Percentiles rank a stretch among this genome's conserved stretches.
Evolutionary conservation across 83 land plant species (phyloP).

Genomic region (Thuja plicata): DNA sequence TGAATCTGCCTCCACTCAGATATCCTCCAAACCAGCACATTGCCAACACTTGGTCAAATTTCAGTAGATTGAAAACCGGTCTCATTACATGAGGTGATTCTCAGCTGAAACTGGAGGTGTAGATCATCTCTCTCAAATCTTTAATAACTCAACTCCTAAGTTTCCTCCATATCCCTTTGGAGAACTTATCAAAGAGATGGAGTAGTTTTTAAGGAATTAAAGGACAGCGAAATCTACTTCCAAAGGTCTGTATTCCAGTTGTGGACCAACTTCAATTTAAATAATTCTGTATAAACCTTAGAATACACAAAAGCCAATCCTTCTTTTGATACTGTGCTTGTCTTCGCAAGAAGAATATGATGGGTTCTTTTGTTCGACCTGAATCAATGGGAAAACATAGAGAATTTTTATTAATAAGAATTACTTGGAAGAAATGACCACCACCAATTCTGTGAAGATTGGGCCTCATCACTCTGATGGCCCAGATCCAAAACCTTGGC

Average conservation of each 20-base stretch:
- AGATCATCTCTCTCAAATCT: background rate
- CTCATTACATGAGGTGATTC: background rate
- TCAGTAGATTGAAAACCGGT: too few relatives aligned
- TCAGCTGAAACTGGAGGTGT: background rate
- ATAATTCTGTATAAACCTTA: background rate
- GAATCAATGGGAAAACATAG: background rate
- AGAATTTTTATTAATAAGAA: background rate
- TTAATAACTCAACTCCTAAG: background rate
- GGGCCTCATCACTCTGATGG: background rate
- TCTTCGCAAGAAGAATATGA: background rate
- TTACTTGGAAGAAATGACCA: background rate
- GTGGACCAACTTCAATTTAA: background rate
- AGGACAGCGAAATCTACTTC: background rate
- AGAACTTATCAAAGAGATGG: background rate
- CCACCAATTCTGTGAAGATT: background rate
- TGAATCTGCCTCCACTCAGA: background rate
- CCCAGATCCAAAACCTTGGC: background rate
- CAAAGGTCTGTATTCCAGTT: background rate
- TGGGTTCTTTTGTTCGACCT: background rate
- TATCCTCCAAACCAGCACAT: background rate
- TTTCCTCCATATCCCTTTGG: background rate
- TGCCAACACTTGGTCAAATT: background rate
- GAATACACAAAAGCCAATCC: background rate
- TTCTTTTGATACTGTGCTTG: background rate
- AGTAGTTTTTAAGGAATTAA: background rate